A percentile compares a stretch with the other conserved stretches of the same genome.
Evolutionary conservation across 1,284 basidiomycete species (phyloP).

Genomic region (Bondarzewia mesenterica): DNA sequence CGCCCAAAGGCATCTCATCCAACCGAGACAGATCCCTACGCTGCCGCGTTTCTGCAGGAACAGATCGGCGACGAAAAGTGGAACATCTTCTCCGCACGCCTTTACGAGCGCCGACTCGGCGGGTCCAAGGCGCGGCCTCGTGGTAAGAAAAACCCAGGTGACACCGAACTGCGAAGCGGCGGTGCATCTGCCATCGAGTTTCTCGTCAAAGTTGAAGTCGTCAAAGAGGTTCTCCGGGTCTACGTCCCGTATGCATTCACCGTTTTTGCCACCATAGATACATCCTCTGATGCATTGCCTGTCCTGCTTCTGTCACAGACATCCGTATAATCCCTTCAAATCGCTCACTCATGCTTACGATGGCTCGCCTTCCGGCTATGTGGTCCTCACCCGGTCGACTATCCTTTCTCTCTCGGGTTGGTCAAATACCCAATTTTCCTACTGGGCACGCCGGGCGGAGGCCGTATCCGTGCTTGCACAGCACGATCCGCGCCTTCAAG

Average conservation of each 20-base stretch:
- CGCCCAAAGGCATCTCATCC: slow-evolving; percentile 15
- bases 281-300: slow-evolving; percentile 1
- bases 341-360: slow-evolving; percentile 32
- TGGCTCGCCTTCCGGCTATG: slow-evolving; percentile 31
- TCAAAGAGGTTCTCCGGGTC: slow-evolving; percentile 37
- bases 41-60: slow-evolving; percentile 35
- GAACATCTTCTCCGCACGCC: slow-evolving; percentile 36
- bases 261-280: background rate
- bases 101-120: slow-evolving; percentile 37
- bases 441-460: slow-evolving; percentile 41
- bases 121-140: slow-evolving; percentile 22
- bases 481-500: slow-evolving; percentile 30
- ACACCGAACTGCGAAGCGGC: slow-evolving; percentile 13
- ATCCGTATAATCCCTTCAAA: slow-evolving; percentile 44
- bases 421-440: slow-evolving; percentile 46
- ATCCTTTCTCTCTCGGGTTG: slow-evolving; percentile 39
- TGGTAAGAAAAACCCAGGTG: slow-evolving; percentile 16
- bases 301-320: slow-evolving; percentile 21
- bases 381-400: slow-evolving; percentile 37
- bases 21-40: slow-evolving; percentile 30
- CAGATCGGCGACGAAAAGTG: slow-evolving; percentile 35
- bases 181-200: slow-evolving; percentile 41
- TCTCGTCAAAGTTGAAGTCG: slow-evolving; percentile 43
- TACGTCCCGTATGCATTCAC: slow-evolving; percentile 35
- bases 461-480: slow-evolving; percentile 36